These are phyloP conservation scores for Escovopsis sp. DNA, from an alignment of 2,329 filamentous ascomycete species.

Conservation along the genomic window DNA sequence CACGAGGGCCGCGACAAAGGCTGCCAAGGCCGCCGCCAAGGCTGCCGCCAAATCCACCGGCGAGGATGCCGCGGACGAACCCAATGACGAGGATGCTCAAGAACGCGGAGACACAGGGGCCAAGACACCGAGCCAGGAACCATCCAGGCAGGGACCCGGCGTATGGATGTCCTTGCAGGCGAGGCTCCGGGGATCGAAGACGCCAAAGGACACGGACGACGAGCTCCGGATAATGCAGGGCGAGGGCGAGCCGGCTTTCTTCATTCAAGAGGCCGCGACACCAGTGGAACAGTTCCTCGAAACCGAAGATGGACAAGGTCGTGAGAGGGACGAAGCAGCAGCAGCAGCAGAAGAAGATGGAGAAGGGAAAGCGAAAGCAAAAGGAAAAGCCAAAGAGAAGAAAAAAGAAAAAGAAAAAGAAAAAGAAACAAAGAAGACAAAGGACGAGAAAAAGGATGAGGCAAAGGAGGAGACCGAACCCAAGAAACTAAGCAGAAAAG, in stretches of 20 bases:
- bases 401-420: conserved; percentile 1
- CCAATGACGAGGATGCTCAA: no score
- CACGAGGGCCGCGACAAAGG: not conserved
- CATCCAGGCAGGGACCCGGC: conserved; percentile 2
- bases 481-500: no score
- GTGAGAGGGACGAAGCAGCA: no score
- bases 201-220: not conserved
- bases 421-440: not conserved
- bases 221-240: not conserved
- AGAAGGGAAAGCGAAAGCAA: no score
- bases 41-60: not conserved
- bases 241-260: not conserved
- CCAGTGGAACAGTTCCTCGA: not conserved
- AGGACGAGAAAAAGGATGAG: no score
- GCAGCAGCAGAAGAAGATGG: no score
- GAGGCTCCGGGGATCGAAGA: conserved; percentile 9
- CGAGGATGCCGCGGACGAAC: no score
- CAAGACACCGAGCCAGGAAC: not conserved
- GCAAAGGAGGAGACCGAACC: no score
- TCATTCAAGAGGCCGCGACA: not conserved
- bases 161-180: conserved; percentile 17
- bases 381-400: not conserved
- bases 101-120: not conserved
- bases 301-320: no score
- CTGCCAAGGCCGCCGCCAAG: not conserved